Evolutionary conservation across 495 filamentous ascomycete genomes (phyloP).

Genomic region (Evernia prunastri): DNA sequence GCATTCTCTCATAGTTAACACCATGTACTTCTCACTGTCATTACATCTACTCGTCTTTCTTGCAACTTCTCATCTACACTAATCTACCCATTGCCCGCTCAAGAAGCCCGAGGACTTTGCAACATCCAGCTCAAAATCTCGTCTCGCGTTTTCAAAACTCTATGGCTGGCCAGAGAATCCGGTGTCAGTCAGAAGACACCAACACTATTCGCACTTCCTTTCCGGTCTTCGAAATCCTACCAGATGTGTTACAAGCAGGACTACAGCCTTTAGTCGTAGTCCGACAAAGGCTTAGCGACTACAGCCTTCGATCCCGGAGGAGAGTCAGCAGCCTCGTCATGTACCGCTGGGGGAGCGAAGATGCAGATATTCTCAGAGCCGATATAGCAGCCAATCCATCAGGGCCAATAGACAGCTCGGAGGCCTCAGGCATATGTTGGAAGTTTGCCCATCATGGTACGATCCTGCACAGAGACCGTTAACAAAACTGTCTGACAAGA

Average conservation of each 20-base stretch:
- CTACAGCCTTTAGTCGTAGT: neutral
- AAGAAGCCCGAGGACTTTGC: neutral
- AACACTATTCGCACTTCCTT: neutral
- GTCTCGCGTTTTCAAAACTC: neutral
- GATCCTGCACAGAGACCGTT: neutral
- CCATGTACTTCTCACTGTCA: neutral
- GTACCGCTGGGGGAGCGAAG: neutral
- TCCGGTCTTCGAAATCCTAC: neutral
- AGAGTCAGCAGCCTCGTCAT: neutral
- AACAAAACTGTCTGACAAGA: neutral
- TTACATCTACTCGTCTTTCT: neutral
- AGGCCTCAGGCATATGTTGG: neutral
- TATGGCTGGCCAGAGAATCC: neutral
- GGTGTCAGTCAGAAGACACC: neutral
- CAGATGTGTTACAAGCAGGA: neutral
- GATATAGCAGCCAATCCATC: neutral
- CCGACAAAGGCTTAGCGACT: constrained; percentile 8
- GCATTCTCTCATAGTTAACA: neutral
- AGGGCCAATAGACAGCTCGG: neutral
- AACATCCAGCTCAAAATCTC: neutral
- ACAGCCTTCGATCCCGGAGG: constrained; percentile 5
- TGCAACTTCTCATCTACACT: neutral
- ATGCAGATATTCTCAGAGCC: neutral
- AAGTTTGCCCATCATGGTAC: constrained; percentile 11
- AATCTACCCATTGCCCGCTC: neutral